Conservation (phyloP, 2,329 filamentous ascomycete species). For the Fusarium floridanum region DNA sequence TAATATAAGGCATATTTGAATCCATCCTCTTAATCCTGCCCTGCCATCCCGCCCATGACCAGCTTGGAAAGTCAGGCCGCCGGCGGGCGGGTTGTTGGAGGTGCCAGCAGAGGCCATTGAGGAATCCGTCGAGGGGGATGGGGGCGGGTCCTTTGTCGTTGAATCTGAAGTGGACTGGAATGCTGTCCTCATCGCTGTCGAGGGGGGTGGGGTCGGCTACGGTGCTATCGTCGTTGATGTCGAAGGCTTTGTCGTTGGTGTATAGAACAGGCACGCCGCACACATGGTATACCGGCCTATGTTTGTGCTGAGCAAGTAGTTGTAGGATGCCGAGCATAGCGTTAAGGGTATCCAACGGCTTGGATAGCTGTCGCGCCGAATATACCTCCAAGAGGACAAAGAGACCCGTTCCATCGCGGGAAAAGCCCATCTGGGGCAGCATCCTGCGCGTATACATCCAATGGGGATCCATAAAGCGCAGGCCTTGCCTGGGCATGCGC, state of each 20-base stretch:
- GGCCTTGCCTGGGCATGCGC: not conserved
- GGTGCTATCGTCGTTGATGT: not conserved
- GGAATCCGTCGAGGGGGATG: not conserved
- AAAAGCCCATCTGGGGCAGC: not conserved
- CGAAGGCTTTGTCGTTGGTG: not conserved
- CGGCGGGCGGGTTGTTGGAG: not conserved
- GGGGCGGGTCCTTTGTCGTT: too few relatives aligned
- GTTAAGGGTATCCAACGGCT: not conserved
- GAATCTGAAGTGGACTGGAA: too few relatives aligned
- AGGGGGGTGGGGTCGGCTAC: not conserved
- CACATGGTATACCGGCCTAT: not conserved
- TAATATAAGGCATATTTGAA: not conserved
- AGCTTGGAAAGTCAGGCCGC: not conserved
- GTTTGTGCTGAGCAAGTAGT: not conserved
- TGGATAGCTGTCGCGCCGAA: not conserved
- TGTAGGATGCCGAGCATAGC: not conserved
- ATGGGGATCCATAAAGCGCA: not conserved
- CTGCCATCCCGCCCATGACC: not conserved
- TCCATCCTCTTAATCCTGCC: not conserved
- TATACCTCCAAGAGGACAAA: not conserved
- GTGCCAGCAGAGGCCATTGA: not conserved
- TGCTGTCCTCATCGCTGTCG: too few relatives aligned
- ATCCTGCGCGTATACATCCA: not conserved
- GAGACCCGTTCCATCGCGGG: not conserved
- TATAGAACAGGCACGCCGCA: not conserved